phyloP scores from a whole-genome alignment of 306 rosid species.

The Sophora flavescens region DNA sequence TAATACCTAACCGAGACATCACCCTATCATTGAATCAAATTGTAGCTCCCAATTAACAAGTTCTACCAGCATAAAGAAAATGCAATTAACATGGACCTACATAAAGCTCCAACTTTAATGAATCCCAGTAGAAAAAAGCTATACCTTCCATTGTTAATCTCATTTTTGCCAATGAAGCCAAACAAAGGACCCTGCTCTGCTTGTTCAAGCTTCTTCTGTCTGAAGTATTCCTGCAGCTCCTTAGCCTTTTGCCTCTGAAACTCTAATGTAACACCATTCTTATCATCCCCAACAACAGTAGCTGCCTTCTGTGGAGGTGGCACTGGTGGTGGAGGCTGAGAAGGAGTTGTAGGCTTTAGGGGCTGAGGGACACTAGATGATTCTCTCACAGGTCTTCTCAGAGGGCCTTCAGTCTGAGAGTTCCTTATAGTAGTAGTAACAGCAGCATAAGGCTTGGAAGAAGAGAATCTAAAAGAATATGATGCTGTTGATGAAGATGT shows the following conservation, averaged over 20 bases:
- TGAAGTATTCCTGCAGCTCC: slow-evolving; percentile 93
- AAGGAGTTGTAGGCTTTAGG: slow-evolving; percentile 65
- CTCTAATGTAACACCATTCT: slow-evolving; percentile 72
- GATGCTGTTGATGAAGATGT: slow-evolving; percentile 54
- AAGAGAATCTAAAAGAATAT: slow-evolving; percentile 53
- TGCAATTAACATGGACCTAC: slow-evolving; percentile 13
- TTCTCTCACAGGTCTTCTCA: slow-evolving; percentile 86
- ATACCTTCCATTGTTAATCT: slow-evolving; percentile 92
- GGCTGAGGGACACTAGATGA: slow-evolving; percentile 69
- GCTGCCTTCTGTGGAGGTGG: slow-evolving; percentile 43
- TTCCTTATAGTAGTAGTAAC: slow-evolving; percentile 59
- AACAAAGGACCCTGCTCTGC: slow-evolving; percentile 81
- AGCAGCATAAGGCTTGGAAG: slow-evolving; percentile 53
- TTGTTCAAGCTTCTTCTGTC: slow-evolving; percentile 87
- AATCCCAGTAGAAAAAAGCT: not conserved
- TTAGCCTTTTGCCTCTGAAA: slow-evolving; percentile 98
- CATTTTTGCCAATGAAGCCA: slow-evolving; percentile 91
- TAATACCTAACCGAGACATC: not conserved
- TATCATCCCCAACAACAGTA: slow-evolving; percentile 52
- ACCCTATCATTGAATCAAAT: slow-evolving; percentile 10
- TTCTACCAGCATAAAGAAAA: not conserved
- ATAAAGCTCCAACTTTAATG: slow-evolving; percentile 14
- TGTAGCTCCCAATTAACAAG: slow-evolving; percentile 35
- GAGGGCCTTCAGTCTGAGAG: slow-evolving; percentile 87
- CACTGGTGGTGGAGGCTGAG: slow-evolving; percentile 55